phyloP scores from a whole-genome alignment of 768 basidiomycete species.

The Termitomyces sp. region DNA sequence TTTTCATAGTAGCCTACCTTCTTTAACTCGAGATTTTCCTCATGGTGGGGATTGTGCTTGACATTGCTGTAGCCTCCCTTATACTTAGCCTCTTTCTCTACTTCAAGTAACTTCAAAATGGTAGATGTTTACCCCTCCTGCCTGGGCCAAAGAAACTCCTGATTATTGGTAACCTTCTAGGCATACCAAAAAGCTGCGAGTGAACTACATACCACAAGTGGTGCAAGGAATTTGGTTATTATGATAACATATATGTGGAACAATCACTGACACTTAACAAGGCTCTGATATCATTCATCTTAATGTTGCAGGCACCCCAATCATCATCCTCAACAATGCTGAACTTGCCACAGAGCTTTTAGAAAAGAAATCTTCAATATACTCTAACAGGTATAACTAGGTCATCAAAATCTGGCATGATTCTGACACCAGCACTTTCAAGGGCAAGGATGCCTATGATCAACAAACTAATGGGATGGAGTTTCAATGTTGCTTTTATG shows the following conservation, averaged over 20 bases:
- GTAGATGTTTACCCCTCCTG: too few relatives aligned
- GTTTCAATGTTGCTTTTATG: constrained; percentile 13
- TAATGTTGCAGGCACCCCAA: constrained; percentile 15
- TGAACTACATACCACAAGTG: not conserved
- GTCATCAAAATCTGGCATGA: too few relatives aligned
- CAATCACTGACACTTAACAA: not conserved
- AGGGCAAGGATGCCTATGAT: constrained; percentile 16
- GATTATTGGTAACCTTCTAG: not conserved
- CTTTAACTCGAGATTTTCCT: too few relatives aligned
- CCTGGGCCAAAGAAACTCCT: too few relatives aligned
- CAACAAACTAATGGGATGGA: constrained; percentile 20
- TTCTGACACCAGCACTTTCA: not conserved
- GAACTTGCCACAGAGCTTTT: constrained; percentile 21
- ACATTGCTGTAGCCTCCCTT: too few relatives aligned
- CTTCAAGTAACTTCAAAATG: too few relatives aligned
- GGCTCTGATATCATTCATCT: constrained; percentile 5
- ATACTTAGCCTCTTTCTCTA: too few relatives aligned
- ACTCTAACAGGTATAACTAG: constrained; percentile 6
- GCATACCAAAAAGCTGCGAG: not conserved
- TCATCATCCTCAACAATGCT: constrained; percentile 20
- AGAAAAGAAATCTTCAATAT: constrained; percentile 19
- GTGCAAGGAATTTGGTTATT: not conserved
- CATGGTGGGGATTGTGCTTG: too few relatives aligned
- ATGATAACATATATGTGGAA: not conserved
- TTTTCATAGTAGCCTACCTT: too few relatives aligned